Percentiles rank a stretch among this genome's conserved stretches.
phyloP scores from a whole-genome alignment of 108 stramenopile species.

The Discostella pseudostelligera region DNA sequence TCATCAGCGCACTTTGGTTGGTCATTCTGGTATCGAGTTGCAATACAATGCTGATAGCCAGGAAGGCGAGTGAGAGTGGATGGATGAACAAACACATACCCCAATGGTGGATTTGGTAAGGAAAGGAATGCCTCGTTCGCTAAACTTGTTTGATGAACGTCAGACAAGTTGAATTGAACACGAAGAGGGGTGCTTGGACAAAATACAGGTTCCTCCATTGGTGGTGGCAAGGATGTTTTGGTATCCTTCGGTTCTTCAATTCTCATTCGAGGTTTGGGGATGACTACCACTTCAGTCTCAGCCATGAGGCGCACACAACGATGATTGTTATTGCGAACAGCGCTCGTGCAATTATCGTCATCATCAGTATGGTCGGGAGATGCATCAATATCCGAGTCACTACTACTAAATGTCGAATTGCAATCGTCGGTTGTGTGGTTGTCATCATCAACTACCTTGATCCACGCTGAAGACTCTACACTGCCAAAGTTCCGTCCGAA shows the following conservation, averaged over 20 bases:
- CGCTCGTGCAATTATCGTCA: neutral
- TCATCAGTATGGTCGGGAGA: slow-evolving; percentile 2
- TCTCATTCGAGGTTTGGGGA: slow-evolving; percentile 57
- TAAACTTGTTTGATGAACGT: slow-evolving; percentile 4
- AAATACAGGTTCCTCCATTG: slow-evolving; percentile 6
- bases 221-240: slow-evolving; percentile 8
- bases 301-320: slow-evolving; percentile 53
- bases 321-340: neutral
- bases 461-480: slow-evolving; percentile 39
- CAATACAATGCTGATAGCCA: slow-evolving; percentile 30
- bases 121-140: slow-evolving; percentile 2
- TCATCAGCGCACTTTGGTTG: neutral
- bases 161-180: slow-evolving; percentile 23
- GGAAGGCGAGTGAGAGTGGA: slow-evolving; percentile 28
- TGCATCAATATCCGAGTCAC: slow-evolving; percentile 32
- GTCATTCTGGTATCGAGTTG: slow-evolving; percentile 24
- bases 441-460: slow-evolving; percentile 39
- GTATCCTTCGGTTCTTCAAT: slow-evolving; percentile 14
- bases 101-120: slow-evolving; percentile 15
- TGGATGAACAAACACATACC: slow-evolving; percentile 29
- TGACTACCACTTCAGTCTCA: slow-evolving; percentile 71
- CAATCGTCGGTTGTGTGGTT: slow-evolving; percentile 11
- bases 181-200: slow-evolving; percentile 27
- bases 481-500: slow-evolving; percentile 16
- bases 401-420: slow-evolving; percentile 28